A percentile compares a stretch with the other conserved stretches of the same genome.
These are phyloP conservation scores for Beta macrorhiza DNA, from an alignment of 179 eudicot species.

Conservation along the genomic window DNA sequence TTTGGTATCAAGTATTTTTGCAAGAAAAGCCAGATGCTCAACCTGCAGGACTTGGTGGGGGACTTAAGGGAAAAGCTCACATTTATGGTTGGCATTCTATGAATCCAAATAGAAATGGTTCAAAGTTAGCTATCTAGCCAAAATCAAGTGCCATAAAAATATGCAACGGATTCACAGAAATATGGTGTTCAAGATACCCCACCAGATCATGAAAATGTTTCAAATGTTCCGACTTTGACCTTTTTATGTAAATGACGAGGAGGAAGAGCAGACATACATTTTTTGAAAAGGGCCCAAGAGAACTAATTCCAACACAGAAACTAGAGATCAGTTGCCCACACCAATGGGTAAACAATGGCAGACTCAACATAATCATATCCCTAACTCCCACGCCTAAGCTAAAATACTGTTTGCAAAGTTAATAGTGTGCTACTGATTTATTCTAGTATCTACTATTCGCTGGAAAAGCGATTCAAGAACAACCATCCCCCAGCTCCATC, in stretches of 20 bases:
- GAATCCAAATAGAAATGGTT: background rate
- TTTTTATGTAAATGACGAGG: background rate
- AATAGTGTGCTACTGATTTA: background rate
- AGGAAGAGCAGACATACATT: too few relatives aligned
- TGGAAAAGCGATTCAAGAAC: background rate
- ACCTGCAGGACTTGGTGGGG: background rate
- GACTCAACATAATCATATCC: background rate
- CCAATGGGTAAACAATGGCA: background rate
- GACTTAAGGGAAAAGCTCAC: too few relatives aligned
- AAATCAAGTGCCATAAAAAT: background rate
- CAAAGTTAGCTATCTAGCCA: background rate
- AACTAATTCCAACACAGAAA: background rate
- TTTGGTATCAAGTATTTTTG: background rate
- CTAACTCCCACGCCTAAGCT: background rate
- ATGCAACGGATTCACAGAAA: background rate
- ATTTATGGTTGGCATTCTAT: background rate
- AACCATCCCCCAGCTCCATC: too few relatives aligned
- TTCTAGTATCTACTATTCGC: background rate
- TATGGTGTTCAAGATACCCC: background rate
- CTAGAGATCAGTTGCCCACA: background rate
- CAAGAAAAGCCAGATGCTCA: background rate
- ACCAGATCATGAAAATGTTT: background rate
- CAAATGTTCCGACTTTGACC: background rate
- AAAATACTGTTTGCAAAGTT: background rate
- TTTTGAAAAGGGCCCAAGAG: background rate